A percentile compares a stretch with the other conserved stretches of the same genome.
Conservation (phyloP, 75 land plant genomes). For the Azolla pinnata region DNA sequence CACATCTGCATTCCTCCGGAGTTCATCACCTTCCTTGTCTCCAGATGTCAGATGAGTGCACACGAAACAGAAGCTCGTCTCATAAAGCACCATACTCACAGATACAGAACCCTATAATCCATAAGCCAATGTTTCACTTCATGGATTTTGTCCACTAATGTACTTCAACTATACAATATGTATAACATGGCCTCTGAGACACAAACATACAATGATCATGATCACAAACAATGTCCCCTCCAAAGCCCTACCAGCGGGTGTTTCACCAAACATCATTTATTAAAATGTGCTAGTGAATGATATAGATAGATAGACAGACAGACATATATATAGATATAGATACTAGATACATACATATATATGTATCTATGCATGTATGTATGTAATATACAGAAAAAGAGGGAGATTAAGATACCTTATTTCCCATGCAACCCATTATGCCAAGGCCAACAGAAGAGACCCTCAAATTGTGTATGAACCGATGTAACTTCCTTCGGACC, state of each 20-base stretch:
- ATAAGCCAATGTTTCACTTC: too few species aligned
- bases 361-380: neutral
- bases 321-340: too few species aligned
- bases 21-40: conserved; percentile 64
- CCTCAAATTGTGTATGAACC: conserved; percentile 66
- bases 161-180: too few species aligned
- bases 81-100: conserved; percentile 74
- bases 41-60: conserved; percentile 89
- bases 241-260: too few species aligned
- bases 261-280: too few species aligned
- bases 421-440: conserved; percentile 88
- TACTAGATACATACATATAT: too few species aligned
- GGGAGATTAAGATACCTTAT: conserved; percentile 47
- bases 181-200: too few species aligned
- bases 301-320: too few species aligned
- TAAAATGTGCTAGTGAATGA: too few species aligned
- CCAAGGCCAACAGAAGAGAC: conserved; percentile 90
- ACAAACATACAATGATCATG: too few species aligned
- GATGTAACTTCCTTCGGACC: conserved; percentile 65
- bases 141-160: too few species aligned
- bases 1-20: conserved; percentile 71
- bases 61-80: conserved; percentile 74
- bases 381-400: neutral
- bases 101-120: conserved; percentile 86
- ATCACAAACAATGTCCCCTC: too few species aligned